These are phyloP conservation scores for Bolboschoenus planiculmis DNA, from an alignment of 176 grass and related monocot species.

Conservation along the genomic window DNA sequence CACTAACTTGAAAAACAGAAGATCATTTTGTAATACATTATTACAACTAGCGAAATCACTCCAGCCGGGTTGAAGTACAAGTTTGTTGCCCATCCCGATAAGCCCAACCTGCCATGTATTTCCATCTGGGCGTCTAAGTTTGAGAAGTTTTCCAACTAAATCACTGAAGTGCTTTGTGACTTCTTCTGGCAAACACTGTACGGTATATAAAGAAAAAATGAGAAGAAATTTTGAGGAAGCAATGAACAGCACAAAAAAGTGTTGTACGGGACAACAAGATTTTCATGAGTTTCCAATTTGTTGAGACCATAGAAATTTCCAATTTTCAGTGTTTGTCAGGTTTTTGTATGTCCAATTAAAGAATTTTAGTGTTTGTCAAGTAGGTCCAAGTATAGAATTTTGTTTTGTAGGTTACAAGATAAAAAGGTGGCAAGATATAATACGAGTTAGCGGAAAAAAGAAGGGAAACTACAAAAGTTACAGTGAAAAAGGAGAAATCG, in stretches of 20 bases:
- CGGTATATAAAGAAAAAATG: background rate
- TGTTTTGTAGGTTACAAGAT: no score
- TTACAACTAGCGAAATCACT: conserved; percentile 21
- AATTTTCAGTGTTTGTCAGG: background rate
- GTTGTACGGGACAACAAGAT: background rate
- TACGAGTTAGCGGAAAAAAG: no score
- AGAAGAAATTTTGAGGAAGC: background rate
- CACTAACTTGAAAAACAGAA: conserved; percentile 36
- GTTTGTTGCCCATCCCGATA: background rate
- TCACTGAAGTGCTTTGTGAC: background rate
- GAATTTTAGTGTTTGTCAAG: no score
- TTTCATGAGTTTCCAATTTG: background rate
- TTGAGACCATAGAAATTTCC: background rate
- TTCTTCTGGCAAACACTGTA: conserved; percentile 35
- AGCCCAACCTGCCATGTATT: conserved; percentile 26
- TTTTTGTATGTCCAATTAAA: background rate
- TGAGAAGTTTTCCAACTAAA: conserved; percentile 2
- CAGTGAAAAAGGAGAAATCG: no score
- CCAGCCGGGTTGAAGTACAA: conserved; percentile 38
- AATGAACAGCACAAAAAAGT: background rate
- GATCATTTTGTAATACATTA: conserved; percentile 17
- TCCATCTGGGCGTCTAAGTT: conserved; percentile 25
- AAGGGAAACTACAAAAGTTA: no score
- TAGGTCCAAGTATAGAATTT: no score
- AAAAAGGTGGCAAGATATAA: no score